Base-by-base conservation (phyloP, 805 yeast species). In the Zygoascus flipseniorum region DNA sequence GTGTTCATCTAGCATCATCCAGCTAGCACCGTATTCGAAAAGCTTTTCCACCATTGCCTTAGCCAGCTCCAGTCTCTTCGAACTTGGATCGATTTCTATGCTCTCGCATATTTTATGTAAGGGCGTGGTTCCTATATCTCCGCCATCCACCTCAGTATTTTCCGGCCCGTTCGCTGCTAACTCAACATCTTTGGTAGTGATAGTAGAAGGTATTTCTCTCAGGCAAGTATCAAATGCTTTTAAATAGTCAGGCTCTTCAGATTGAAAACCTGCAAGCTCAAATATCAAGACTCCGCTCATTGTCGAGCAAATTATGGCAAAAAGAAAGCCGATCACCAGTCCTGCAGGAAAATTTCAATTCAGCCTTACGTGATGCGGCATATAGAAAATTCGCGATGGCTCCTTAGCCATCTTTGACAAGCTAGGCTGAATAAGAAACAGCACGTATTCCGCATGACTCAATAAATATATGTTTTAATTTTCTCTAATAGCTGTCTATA, bases 11-110 rank as follows among this genome's bases (percentile, higher is more conserved):
- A 82, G 72, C 60, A 86, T 74, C 67, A 85, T 83, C 97, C 97
- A 90, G 9, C 95, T 95, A 0, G 96, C 96, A 31, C 97, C 97
- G 65, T 81, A 85, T 63, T 86, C 81, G 58, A 90, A 83, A 54
- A 90, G 68, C 19, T 73, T 76, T 31, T 80, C 79, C 54, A 88
- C 81, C 81, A 90, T 75, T 11, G 69, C 66, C 32, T 70, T 54
- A 0, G 83, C 76, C 0, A 79, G 72, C 0, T 65, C 58, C 52
- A 74, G 73, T 52, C 80, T 85, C 0, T 69, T 74, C 0, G 69
- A 60, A 1, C 69, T 74, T 14, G 49, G 42, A 0, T 69, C 62
- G 0, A 77, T 76, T 10, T 53, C 48, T 11, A 84, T 60, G 45
- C 79, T 73, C 46, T 81, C 77, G 51, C 84, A 77, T 8, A 88